Conservation (phyloP, 2,329 filamentous ascomycete species). For the Trichoderma koningii region DNA sequence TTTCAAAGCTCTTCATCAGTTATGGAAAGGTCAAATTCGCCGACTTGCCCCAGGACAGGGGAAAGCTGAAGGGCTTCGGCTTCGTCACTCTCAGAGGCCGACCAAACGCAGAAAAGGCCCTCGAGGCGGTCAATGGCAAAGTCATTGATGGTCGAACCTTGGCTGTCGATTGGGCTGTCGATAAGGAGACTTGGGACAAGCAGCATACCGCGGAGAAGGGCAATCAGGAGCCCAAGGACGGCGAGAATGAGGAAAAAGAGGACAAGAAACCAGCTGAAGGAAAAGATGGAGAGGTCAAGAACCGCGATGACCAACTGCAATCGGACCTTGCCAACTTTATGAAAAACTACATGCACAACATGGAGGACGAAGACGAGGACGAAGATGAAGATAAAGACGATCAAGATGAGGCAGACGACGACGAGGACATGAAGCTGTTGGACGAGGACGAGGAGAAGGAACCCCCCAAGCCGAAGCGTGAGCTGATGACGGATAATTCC, state of each 20-base stretch:
- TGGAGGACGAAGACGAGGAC: slow-evolving; percentile 59
- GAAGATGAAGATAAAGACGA: slow-evolving; percentile 50
- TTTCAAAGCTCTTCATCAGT: slow-evolving; percentile 76
- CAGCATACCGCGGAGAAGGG: slow-evolving; percentile 51
- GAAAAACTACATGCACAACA: slow-evolving; percentile 58
- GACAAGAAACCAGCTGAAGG: slow-evolving; percentile 38
- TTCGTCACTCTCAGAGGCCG: slow-evolving; percentile 86
- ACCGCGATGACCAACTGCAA: slow-evolving; percentile 46
- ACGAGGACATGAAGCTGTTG: slow-evolving; percentile 34
- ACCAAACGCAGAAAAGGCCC: slow-evolving; percentile 88
- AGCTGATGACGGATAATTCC: slow-evolving; percentile 60
- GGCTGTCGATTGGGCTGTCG: slow-evolving; percentile 96
- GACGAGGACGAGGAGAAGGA: slow-evolving; percentile 43
- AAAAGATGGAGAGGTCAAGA: slow-evolving; percentile 38
- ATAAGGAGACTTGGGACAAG: slow-evolving; percentile 82
- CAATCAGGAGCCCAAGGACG: slow-evolving; percentile 39
- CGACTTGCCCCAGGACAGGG: slow-evolving; percentile 77
- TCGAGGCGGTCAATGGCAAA: slow-evolving; percentile 85
- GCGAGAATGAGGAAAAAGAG: slow-evolving; percentile 36
- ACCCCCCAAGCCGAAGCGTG: slow-evolving; percentile 43
- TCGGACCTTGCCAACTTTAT: slow-evolving; percentile 58
- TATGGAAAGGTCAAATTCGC: slow-evolving; percentile 91
- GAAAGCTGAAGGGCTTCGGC: slow-evolving; percentile 81
- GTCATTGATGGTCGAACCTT: slow-evolving; percentile 83
- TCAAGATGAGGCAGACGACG: slow-evolving; percentile 46